A percentile compares a stretch with the other conserved stretches of the same genome.
phyloP scores from a whole-genome alignment of 2,329 filamentous ascomycete genomes.

The Botrytis cinerea region DNA sequence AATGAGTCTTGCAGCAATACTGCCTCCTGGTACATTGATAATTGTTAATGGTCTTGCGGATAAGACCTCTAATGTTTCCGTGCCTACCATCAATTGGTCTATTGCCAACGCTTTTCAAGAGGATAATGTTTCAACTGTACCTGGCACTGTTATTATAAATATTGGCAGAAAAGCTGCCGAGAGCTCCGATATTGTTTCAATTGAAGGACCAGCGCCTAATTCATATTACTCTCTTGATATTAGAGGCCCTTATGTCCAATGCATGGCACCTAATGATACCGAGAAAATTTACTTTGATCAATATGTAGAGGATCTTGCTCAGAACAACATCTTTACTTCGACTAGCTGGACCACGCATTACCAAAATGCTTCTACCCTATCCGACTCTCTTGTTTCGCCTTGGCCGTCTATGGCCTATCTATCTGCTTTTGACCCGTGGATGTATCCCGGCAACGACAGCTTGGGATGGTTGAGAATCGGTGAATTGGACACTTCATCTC shows the following conservation, averaged over 20 bases:
- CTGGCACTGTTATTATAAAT: background rate
- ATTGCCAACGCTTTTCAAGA: background rate
- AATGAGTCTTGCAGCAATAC: background rate
- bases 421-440: background rate
- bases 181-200: background rate
- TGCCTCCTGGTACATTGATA: background rate
- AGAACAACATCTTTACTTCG: background rate
- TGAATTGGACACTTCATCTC: background rate
- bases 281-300: background rate
- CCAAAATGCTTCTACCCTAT: background rate
- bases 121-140: background rate
- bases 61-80: background rate
- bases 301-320: background rate
- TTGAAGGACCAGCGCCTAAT: background rate
- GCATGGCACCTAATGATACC: background rate
- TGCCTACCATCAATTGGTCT: background rate
- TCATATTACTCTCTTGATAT: background rate
- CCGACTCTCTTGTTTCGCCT: background rate
- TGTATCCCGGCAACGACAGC: background rate
- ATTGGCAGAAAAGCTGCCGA: background rate
- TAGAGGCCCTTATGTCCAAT: background rate
- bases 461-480: background rate
- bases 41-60: background rate
- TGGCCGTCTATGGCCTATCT: background rate
- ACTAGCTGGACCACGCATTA: background rate